Evolutionary conservation across 805 yeast species (phyloP).

Genomic region (Sugiyamaella marilandica): DNA sequence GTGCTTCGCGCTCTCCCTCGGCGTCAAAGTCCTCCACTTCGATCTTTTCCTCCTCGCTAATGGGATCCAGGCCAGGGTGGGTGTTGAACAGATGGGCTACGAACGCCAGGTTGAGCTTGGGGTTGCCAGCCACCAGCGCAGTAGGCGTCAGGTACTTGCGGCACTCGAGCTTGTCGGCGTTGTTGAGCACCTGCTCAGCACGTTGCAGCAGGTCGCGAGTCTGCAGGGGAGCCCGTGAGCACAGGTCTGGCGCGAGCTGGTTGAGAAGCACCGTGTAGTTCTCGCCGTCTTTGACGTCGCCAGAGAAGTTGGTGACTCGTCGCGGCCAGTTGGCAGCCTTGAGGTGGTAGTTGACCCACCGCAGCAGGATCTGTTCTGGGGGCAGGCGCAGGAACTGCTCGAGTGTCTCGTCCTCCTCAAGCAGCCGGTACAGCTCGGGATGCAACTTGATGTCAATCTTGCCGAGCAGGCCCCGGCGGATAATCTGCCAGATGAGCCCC

Average conservation of each 20-base stretch:
- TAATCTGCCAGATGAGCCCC: conserved; percentile 97
- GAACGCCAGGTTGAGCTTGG: conserved; percentile 92
- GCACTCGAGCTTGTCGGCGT: conserved; percentile 88
- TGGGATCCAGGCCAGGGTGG: conserved; percentile 93
- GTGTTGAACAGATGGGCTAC: conserved; percentile 97
- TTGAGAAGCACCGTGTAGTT: conserved; percentile 84
- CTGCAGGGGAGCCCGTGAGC: conserved; percentile 80
- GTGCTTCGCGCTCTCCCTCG: conserved; percentile 98
- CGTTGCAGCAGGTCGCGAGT: conserved; percentile 68
- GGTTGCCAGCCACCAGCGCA: conserved; percentile 91
- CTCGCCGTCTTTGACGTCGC: conserved; percentile 92
- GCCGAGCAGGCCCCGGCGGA: conserved; percentile 89
- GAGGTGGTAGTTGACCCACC: conserved; percentile 97
- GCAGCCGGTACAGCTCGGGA: conserved; percentile 90
- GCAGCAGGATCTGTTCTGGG: conserved; percentile 91
- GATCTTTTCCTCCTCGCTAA: conserved; percentile 82
- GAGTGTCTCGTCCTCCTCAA: conserved; percentile 94
- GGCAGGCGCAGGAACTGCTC: conserved; percentile 96
- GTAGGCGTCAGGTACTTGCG: conserved; percentile 94
- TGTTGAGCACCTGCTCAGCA: conserved; percentile 79
- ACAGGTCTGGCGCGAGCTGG: conserved; percentile 78
- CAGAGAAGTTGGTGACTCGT: conserved; percentile 78
- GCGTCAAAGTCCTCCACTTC: conserved; percentile 98
- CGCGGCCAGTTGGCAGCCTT: conserved; percentile 88
- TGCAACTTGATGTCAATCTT: conserved; percentile 95